Percentiles rank a stretch among this genome's conserved stretches.
Conservation (phyloP, 176 grass and related monocot genomes). For the Echinochloa phyllopogon region DNA sequence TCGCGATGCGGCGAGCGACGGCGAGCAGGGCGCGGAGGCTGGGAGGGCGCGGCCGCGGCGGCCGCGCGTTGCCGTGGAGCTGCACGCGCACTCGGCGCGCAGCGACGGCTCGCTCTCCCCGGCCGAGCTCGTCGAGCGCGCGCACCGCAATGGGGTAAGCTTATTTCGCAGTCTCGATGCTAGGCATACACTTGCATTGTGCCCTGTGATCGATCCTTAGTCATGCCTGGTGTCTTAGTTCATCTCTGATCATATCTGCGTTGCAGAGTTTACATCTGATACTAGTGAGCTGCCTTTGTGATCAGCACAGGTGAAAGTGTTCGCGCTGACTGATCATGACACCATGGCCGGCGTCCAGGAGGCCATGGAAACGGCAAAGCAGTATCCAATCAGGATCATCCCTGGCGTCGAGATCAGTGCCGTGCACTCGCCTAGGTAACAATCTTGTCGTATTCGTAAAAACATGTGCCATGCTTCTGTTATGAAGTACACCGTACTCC, state of each 20-base stretch:
- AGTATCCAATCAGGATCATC: slow-evolving; percentile 67
- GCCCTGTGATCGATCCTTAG: not conserved
- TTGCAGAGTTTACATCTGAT: slow-evolving; percentile 8
- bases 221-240: not conserved
- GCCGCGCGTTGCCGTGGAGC: slow-evolving; percentile 60
- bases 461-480: not conserved
- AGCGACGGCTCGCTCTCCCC: slow-evolving; percentile 82
- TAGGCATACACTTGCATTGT: not conserved
- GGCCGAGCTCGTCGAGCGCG: slow-evolving; percentile 66
- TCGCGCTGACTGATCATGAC: slow-evolving; percentile 85
- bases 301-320: slow-evolving; percentile 78
- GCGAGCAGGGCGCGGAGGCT: not conserved
- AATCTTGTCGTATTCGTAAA: not conserved
- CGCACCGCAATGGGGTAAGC: slow-evolving; percentile 65
- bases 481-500: too few relatives aligned
- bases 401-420: slow-evolving; percentile 82
- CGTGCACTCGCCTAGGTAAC: slow-evolving; percentile 59
- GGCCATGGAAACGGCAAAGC: slow-evolving; percentile 57
- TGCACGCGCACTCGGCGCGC: slow-evolving; percentile 74
- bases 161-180: too few relatives aligned
- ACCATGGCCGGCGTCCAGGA: slow-evolving; percentile 74
- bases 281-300: not conserved
- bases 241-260: not conserved
- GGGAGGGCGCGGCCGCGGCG: slow-evolving; percentile 1
- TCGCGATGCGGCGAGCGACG: not conserved